A percentile compares a stretch with the other conserved stretches of the same genome.
Conservation (phyloP, 208 protist species). For the Tetramitus jugosus region DNA sequence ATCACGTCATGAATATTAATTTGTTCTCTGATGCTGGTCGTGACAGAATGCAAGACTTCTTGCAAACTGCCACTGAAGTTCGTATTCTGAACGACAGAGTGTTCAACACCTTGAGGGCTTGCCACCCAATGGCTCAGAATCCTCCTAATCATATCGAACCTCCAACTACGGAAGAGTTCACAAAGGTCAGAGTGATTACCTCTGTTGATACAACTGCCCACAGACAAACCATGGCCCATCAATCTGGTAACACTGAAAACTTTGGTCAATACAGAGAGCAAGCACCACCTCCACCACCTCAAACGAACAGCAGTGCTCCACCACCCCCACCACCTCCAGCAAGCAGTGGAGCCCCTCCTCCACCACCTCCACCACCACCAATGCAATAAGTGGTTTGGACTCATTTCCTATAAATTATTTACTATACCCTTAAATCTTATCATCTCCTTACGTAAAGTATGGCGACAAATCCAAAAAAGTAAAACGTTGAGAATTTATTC, state of each 20-base stretch:
- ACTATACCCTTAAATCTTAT: too few relatives aligned
- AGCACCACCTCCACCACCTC: neutral
- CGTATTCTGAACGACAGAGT: conserved; percentile 32
- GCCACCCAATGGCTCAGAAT: conserved; percentile 14
- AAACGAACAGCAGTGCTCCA: neutral
- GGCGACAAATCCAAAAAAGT: too few relatives aligned
- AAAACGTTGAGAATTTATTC: too few relatives aligned
- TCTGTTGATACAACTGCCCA: neutral
- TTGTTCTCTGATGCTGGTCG: conserved; percentile 38
- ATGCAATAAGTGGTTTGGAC: neutral
- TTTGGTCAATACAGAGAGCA: too few relatives aligned
- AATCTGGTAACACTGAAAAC: too few relatives aligned
- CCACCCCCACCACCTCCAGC: neutral
- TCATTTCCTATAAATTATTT: too few relatives aligned
- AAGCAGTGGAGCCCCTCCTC: neutral
- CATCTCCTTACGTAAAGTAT: too few relatives aligned
- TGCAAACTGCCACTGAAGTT: conserved; percentile 14
- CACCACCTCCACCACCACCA: neutral
- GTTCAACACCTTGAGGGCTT: conserved; percentile 28
- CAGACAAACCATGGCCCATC: too few relatives aligned
- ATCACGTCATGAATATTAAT: conserved; percentile 31
- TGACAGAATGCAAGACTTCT: conserved; percentile 27
- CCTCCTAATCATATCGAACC: conserved; percentile 7
- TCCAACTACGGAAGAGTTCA: neutral
- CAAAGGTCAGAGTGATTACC: neutral